A percentile compares a stretch with the other conserved stretches of the same genome.
Conservation (phyloP, 2,329 filamentous ascomycete genomes). For the Pleomassaria siparia region DNA sequence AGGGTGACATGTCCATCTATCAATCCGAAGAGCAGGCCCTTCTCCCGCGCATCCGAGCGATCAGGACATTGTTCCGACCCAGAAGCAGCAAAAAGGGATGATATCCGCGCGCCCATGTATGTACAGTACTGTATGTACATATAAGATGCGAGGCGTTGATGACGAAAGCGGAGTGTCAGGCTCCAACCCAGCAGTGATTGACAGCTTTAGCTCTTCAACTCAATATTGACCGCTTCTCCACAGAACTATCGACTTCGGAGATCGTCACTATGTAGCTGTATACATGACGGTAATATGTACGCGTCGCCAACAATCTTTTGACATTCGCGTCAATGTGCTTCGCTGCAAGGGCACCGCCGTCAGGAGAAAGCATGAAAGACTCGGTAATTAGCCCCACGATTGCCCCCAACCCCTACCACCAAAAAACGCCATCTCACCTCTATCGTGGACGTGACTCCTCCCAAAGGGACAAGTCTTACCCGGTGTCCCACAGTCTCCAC, state of each 20-base stretch:
- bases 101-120: not conserved
- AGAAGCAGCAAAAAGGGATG: not conserved
- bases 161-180: slow-evolving; percentile 1
- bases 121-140: not conserved
- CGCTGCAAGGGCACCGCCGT: slow-evolving; percentile 1
- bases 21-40: not conserved
- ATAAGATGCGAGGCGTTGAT: not conserved
- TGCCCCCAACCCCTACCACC: not conserved
- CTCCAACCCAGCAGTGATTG: not conserved
- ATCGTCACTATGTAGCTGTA: no score
- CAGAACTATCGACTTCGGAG: slow-evolving; percentile 1
- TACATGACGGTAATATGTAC: not conserved
- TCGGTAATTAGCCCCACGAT: not conserved
- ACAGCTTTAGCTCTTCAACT: not conserved
- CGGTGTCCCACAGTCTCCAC: slow-evolving; percentile 5
- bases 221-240: slow-evolving; percentile 2
- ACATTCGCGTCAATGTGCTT: not conserved
- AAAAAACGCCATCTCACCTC: slow-evolving; percentile 1
- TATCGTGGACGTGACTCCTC: not conserved
- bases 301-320: not conserved
- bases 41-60: not conserved
- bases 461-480: not conserved
- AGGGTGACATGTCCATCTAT: not conserved
- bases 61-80: not conserved
- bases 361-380: slow-evolving; percentile 1